phyloP scores from a whole-genome alignment of 495 filamentous ascomycete genomes.

The Penicillium paxilli region DNA sequence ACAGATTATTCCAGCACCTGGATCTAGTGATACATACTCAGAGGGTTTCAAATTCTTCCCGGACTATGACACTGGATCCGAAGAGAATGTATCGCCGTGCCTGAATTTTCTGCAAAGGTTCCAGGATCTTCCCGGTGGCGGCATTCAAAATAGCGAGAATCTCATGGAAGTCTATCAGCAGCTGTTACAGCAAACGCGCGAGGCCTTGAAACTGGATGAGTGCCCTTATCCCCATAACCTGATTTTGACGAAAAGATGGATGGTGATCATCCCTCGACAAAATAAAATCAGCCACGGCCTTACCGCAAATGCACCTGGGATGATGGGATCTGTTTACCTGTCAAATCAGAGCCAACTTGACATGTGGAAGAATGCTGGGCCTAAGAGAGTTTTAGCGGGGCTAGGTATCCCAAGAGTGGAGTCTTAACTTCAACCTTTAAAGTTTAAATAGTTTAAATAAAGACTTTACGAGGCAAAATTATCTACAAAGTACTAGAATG shows the following conservation, averaged over 20 bases:
- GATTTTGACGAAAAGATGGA: conserved; percentile 35
- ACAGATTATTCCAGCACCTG: conserved; percentile 34
- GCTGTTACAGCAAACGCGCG: conserved; percentile 24
- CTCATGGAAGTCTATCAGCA: conserved; percentile 19
- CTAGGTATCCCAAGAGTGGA: conserved; percentile 17
- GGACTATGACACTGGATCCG: conserved; percentile 3
- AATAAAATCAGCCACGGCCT: conserved; percentile 20
- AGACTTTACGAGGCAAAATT: no score
- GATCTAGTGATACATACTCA: conserved; percentile 4
- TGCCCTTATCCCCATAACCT: conserved; percentile 39
- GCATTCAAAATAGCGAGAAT: neutral
- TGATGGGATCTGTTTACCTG: conserved; percentile 42
- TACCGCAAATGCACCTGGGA: conserved; percentile 37
- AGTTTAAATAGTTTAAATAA: no score
- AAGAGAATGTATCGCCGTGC: conserved; percentile 1
- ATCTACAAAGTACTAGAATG: no score
- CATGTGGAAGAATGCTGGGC: conserved; percentile 29
- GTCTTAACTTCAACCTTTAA: no score
- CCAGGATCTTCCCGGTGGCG: neutral
- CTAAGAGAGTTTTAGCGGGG: conserved; percentile 17
- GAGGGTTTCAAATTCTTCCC: conserved; percentile 16
- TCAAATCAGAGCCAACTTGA: conserved; percentile 27
- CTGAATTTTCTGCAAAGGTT: conserved; percentile 9
- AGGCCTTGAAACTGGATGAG: conserved; percentile 7
- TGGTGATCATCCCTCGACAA: conserved; percentile 39